Evolutionary conservation across 345 rosid species (phyloP), one percentile per base, ranked within the genome.

Genomic region (Aquilaria sinensis): DNA sequence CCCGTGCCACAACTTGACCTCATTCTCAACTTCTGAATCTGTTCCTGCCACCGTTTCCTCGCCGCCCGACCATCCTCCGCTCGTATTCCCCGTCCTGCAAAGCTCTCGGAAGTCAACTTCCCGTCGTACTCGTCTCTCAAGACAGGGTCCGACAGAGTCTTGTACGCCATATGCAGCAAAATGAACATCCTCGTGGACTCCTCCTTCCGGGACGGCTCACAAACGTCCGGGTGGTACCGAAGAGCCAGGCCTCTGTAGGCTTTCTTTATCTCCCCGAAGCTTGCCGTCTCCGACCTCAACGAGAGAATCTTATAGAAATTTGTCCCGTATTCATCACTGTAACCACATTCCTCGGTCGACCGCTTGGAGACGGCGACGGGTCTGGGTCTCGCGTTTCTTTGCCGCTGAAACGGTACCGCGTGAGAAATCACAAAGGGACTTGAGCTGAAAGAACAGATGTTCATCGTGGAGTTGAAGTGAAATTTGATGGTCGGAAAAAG

Each of bases 11-110:
- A 45, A 29, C 2, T 23, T 23, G 75, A 71, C 60, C 60, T 50
- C 47, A 31, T 66, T 53, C 56, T 66, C 64, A 58, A 33, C 73
- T 57, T 51, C 47, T 51, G 41, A 43, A 56, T 23, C 32, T 67
- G 65, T 14, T 67, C 65, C 51, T 49, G 52, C 65, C 71, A 31
- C 47, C 47, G 14, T 9, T 16, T 67, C 56, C 64, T 59, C 29
- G 30, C 51, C 56, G 9, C 16, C 13, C 15, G 59, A 56, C 14
- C n/a, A 10, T 31, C 2, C 29, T 14, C 57, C 0, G 10, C 11
- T 16, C 41, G 13, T 32, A 56, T 5, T 13, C 1, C 23, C 23
- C 23, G 6, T 33, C 43, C 59, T 56, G 12, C 45, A 32, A 33
- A 57, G n/a, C 41, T 57, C 31, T 16, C 33, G 46, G 31, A 57